Conservation (phyloP, 257 asterid species). For the Salvia hispanica region DNA sequence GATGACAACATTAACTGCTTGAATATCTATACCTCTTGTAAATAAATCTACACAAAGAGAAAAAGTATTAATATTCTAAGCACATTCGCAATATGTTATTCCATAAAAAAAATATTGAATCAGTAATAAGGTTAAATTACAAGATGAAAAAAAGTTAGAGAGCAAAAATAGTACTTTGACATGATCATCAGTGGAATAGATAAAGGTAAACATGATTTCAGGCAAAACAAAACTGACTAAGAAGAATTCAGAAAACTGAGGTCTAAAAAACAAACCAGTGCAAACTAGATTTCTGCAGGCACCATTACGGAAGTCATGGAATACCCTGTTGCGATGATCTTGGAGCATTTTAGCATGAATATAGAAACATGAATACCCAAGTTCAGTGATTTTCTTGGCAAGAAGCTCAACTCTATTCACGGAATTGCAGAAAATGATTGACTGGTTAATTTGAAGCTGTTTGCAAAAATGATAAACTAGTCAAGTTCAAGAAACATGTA, state of each 20-base stretch:
- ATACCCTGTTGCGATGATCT: constrained; percentile 90
- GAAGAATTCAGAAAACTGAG: constrained; percentile 17
- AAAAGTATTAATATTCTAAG: constrained; percentile 11
- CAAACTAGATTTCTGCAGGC: constrained; percentile 97
- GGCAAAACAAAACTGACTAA: neutral
- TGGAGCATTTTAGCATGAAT: constrained; percentile 97
- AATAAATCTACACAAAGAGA: constrained; percentile 57
- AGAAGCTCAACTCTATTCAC: constrained; percentile 92
- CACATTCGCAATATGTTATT: neutral
- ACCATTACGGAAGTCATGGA: constrained; percentile 93
- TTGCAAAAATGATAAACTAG: constrained; percentile 17
- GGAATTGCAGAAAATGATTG: constrained; percentile 90
- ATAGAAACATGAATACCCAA: constrained; percentile 91
- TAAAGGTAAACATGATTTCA: neutral
- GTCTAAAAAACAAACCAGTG: constrained; percentile 52
- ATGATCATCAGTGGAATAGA: constrained; percentile 10
- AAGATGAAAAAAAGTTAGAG: neutral
- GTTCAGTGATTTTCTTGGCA: constrained; percentile 93
- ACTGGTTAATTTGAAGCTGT: constrained; percentile 96
- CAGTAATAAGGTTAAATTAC: neutral
- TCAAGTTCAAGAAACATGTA: constrained; percentile 24
- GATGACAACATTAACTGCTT: constrained; percentile 82
- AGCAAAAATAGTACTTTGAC: neutral
- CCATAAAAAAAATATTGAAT: neutral
- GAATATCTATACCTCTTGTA: constrained; percentile 85